Percentiles rank a stretch among this genome's conserved stretches.
phyloP scores from a whole-genome alignment of 2,329 filamentous ascomycete species.

The Akanthomyces muscarius region DNA sequence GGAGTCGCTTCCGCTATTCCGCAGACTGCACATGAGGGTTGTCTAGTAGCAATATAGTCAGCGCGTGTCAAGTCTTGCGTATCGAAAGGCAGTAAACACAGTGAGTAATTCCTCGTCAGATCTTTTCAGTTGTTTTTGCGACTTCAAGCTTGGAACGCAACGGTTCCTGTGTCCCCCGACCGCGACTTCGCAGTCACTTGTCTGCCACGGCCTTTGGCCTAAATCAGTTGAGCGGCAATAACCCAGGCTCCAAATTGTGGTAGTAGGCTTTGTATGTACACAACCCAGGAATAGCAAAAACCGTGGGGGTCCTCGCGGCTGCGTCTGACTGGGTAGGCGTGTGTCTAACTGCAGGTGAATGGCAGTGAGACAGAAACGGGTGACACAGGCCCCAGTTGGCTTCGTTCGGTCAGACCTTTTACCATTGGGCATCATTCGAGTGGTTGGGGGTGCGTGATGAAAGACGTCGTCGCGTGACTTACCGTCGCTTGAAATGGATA shows the following conservation, averaged over 20 bases:
- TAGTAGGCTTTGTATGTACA: conserved; percentile 20
- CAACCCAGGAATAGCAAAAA: not conserved
- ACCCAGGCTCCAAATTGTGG: conserved; percentile 52
- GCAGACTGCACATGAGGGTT: not conserved
- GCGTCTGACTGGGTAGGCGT: not conserved
- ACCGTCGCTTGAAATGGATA: not conserved
- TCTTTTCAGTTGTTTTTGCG: conserved; percentile 66
- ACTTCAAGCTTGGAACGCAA: conserved; percentile 49
- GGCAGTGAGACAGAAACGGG: conserved; percentile 17
- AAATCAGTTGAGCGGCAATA: conserved; percentile 41
- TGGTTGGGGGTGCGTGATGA: not conserved
- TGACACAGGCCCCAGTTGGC: conserved; percentile 42
- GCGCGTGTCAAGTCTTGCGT: not conserved
- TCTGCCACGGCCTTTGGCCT: conserved; percentile 60
- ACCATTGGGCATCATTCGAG: conserved; percentile 55
- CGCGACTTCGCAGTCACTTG: conserved; percentile 28
- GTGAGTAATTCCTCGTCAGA: conserved; percentile 48
- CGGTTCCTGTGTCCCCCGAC: conserved; percentile 38
- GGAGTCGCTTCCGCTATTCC: not conserved
- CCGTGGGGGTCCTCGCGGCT: not conserved
- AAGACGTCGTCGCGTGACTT: not conserved
- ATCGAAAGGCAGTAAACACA: not conserved
- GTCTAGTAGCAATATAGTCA: not conserved
- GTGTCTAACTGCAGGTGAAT: not conserved
- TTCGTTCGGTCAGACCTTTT: conserved; percentile 60